A percentile compares a stretch with the other conserved stretches of the same genome.
These are phyloP conservation scores for Voacanga thouarsii DNA, from an alignment of 257 asterid genomes.

Conservation along the genomic window DNA sequence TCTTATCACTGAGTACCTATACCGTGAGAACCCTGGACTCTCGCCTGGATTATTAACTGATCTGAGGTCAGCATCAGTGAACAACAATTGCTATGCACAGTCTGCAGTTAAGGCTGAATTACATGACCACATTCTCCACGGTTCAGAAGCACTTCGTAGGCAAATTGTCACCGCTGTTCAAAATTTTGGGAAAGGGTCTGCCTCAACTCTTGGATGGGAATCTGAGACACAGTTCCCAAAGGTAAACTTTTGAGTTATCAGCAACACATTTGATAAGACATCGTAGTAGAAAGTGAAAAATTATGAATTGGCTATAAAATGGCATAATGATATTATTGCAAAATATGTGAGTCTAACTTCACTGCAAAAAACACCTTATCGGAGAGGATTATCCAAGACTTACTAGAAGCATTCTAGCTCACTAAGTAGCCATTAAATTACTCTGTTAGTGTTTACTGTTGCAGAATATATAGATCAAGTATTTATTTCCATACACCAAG, in stretches of 20 bases:
- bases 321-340: too few relatives aligned
- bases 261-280: neutral
- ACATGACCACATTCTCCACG: slow-evolving; percentile 66
- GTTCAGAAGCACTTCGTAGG: slow-evolving; percentile 57
- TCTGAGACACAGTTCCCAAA: slow-evolving; percentile 60
- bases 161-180: slow-evolving; percentile 37
- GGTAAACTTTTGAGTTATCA: slow-evolving; percentile 31
- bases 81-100: slow-evolving; percentile 67
- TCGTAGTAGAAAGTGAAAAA: too few relatives aligned
- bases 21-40: slow-evolving; percentile 40
- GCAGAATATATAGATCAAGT: too few relatives aligned
- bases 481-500: too few relatives aligned
- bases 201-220: slow-evolving; percentile 73
- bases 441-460: too few relatives aligned
- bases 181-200: slow-evolving; percentile 10
- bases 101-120: slow-evolving; percentile 53
- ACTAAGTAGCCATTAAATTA: too few relatives aligned
- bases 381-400: too few relatives aligned
- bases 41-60: slow-evolving; percentile 74
- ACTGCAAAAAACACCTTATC: too few relatives aligned
- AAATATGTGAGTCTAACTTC: too few relatives aligned
- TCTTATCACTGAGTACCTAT: slow-evolving; percentile 55
- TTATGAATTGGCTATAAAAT: too few relatives aligned
- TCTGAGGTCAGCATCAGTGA: slow-evolving; percentile 79
- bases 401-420: too few relatives aligned